These are phyloP conservation scores for Pleodorina starrii DNA, from an alignment of 139 green algal species.

Conservation along the genomic window DNA sequence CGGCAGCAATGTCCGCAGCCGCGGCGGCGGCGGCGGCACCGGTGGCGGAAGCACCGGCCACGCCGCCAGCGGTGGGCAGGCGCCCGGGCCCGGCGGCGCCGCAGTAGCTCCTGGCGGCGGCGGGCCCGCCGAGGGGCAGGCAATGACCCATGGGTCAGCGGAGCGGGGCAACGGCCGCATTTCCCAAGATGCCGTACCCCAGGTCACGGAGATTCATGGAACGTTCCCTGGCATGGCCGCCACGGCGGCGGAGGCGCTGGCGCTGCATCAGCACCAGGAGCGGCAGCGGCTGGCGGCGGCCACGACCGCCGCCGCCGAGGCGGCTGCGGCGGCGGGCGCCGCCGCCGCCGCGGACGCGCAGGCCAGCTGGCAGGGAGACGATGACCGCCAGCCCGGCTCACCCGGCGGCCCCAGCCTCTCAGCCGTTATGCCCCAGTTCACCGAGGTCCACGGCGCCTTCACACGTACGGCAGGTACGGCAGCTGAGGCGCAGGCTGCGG, in stretches of 20 bases:
- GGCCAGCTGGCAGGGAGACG: neutral
- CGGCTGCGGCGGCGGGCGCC: neutral
- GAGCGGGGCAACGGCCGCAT: neutral
- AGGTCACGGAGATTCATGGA: constrained; percentile 61
- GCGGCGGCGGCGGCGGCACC: constrained; percentile 14
- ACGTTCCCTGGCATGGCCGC: constrained; percentile 44
- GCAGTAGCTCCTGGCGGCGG: neutral
- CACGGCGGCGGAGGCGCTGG: constrained; percentile 33
- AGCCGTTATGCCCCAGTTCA: constrained; percentile 58
- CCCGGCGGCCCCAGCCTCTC: constrained; percentile 32
- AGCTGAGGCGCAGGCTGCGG: constrained; percentile 29
- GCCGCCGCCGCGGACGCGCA: constrained; percentile 1
- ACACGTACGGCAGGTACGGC: constrained; percentile 9
- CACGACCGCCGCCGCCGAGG: neutral
- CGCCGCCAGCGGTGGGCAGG: neutral
- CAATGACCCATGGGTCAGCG: constrained; percentile 6
- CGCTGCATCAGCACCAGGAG: neutral
- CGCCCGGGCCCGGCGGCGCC: neutral
- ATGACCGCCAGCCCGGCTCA: neutral
- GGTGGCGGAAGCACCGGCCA: neutral
- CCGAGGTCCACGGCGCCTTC: constrained; percentile 59
- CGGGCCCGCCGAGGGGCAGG: neutral
- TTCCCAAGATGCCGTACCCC: constrained; percentile 40
- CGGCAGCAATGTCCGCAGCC: neutral
- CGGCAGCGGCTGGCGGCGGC: neutral